Percentiles rank a stretch among this genome's conserved stretches.
Conservation (phyloP, 2,329 filamentous ascomycete species). For the Paecilomyces dactylethromorphus region DNA sequence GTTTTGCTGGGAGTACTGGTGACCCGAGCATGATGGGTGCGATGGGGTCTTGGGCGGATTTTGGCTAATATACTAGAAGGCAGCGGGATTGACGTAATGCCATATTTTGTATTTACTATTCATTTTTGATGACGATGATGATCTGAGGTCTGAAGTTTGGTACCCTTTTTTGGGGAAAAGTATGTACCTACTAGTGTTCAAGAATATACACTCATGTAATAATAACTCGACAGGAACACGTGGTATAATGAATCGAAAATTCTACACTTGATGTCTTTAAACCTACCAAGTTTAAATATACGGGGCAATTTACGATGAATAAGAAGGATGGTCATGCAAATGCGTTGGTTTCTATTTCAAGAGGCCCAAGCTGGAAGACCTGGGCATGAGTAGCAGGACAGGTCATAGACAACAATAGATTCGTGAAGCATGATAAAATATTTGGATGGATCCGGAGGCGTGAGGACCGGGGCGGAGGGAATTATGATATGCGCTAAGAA, state of each 20-base stretch:
- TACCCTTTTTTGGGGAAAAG: neutral
- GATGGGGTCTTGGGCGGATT: neutral
- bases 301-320: neutral
- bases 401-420: neutral
- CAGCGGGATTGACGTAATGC: neutral
- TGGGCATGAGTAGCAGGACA: neutral
- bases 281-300: neutral
- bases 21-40: neutral
- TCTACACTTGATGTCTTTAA: neutral
- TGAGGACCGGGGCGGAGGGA: neutral
- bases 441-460: neutral
- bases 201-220: neutral
- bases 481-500: neutral
- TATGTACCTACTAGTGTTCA: neutral
- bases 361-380: neutral
- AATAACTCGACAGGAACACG: neutral
- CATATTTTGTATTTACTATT: neutral
- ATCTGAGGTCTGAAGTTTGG: neutral
- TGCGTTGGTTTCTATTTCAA: neutral
- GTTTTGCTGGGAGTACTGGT: neutral
- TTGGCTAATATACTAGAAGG: neutral
- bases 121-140: neutral
- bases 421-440: neutral
- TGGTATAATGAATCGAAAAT: neutral
- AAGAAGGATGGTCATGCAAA: neutral